phyloP scores from a whole-genome alignment of 2,329 filamentous ascomycete genomes.

The Pseudogymnoascus sp. region DNA sequence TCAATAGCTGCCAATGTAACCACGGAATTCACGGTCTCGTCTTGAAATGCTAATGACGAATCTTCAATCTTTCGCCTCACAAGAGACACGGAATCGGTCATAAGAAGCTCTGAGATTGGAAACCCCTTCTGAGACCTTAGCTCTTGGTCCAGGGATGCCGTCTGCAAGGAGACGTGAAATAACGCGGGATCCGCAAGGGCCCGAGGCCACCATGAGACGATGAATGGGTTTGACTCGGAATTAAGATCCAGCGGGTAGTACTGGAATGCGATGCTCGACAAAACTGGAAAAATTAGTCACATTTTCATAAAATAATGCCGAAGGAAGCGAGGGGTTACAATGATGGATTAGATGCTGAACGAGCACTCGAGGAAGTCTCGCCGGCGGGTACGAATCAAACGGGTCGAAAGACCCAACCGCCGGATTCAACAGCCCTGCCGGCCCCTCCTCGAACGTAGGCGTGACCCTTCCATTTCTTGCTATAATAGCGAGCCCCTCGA shows the following conservation, averaged over 20 bases:
- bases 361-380: constrained; percentile 41
- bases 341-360: constrained; percentile 49
- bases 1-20: constrained; percentile 52
- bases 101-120: constrained; percentile 45
- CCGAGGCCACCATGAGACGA: constrained; percentile 53
- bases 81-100: constrained; percentile 48
- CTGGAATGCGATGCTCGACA: constrained; percentile 50
- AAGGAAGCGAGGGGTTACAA: constrained; percentile 35
- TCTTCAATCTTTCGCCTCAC: constrained; percentile 43
- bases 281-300: constrained; percentile 34
- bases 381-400: constrained; percentile 49
- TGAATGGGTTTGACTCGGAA: constrained; percentile 47
- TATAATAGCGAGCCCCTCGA: not conserved
- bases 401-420: constrained; percentile 40
- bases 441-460: not conserved
- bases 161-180: constrained; percentile 53
- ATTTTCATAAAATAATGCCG: not conserved
- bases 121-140: constrained; percentile 45
- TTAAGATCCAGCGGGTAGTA: constrained; percentile 51
- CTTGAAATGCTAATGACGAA: constrained; percentile 39
- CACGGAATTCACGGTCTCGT: constrained; percentile 49
- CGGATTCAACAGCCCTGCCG: constrained; percentile 17
- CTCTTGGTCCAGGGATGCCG: constrained; percentile 50
- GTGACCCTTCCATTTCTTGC: not conserved
- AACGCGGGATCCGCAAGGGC: constrained; percentile 48